These are phyloP conservation scores for Penicillium diatomitis DNA, from an alignment of 495 filamentous ascomycete species.

Conservation along the genomic window DNA sequence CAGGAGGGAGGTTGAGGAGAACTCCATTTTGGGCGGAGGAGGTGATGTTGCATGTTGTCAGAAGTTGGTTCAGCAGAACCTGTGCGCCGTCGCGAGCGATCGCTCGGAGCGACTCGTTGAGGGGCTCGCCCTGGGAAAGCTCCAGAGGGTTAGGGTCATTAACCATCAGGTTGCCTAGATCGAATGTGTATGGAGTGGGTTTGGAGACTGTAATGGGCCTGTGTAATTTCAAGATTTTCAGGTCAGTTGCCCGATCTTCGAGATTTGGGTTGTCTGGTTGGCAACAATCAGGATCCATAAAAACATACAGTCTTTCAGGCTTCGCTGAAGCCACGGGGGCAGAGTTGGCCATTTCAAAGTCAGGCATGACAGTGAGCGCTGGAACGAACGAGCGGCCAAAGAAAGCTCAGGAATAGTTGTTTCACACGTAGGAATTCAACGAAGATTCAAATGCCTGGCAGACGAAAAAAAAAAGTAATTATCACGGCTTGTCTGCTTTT, in stretches of 20 bases:
- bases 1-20: conserved; percentile 61
- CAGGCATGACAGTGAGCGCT: conserved; percentile 15
- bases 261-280: too few species aligned
- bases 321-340: conserved; percentile 19
- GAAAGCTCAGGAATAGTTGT: not conserved
- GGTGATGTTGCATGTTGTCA: conserved; percentile 71
- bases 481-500: conserved; percentile 18
- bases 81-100: conserved; percentile 82
- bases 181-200: conserved; percentile 84
- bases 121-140: conserved; percentile 22
- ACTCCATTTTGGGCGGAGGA: conserved; percentile 56
- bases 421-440: conserved; percentile 12
- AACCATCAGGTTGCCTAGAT: conserved; percentile 76
- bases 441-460: conserved; percentile 14
- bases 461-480: conserved; percentile 19
- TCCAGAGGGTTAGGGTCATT: conserved; percentile 75
- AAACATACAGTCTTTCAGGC: conserved; percentile 32
- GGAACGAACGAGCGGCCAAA: not conserved
- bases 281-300: not conserved
- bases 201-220: conserved; percentile 62
- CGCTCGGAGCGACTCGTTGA: conserved; percentile 47
- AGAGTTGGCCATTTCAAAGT: conserved; percentile 23
- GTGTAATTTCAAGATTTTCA: not conserved
- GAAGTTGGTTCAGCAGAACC: conserved; percentile 78
- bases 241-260: too few species aligned